Conservation (phyloP, 495 filamentous ascomycete species). For the Aspergillus avenaceus region DNA sequence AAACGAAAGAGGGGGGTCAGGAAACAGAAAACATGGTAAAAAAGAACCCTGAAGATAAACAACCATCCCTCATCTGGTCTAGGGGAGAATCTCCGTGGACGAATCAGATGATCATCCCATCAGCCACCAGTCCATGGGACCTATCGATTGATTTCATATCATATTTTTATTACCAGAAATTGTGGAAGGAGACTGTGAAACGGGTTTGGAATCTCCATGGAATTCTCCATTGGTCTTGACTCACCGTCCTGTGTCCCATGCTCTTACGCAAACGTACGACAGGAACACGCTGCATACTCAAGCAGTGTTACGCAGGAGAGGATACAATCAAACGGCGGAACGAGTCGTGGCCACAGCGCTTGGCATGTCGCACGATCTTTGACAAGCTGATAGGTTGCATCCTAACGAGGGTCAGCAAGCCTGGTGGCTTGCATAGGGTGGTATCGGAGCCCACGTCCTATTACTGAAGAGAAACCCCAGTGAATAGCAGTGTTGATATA, state of each 20-base stretch:
- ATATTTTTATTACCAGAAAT: too few relatives aligned
- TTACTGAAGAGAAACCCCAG: not conserved
- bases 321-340: not conserved
- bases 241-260: too few relatives aligned
- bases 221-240: too few relatives aligned
- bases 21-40: not conserved
- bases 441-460: not conserved
- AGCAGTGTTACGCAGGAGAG: not conserved
- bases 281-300: not conserved
- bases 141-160: not conserved
- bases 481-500: not conserved
- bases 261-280: too few relatives aligned
- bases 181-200: too few relatives aligned
- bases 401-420: not conserved
- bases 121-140: not conserved
- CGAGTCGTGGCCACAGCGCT: not conserved
- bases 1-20: not conserved
- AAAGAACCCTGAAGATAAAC: not conserved
- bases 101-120: not conserved
- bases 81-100: not conserved
- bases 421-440: constrained; percentile 2
- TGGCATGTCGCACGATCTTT: constrained; percentile 1
- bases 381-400: not conserved
- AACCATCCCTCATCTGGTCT: not conserved
- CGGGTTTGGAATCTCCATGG: too few relatives aligned